Evolutionary conservation across 202 grass and related monocot species (phyloP).

Genomic region (Saccharum hybrid): DNA sequence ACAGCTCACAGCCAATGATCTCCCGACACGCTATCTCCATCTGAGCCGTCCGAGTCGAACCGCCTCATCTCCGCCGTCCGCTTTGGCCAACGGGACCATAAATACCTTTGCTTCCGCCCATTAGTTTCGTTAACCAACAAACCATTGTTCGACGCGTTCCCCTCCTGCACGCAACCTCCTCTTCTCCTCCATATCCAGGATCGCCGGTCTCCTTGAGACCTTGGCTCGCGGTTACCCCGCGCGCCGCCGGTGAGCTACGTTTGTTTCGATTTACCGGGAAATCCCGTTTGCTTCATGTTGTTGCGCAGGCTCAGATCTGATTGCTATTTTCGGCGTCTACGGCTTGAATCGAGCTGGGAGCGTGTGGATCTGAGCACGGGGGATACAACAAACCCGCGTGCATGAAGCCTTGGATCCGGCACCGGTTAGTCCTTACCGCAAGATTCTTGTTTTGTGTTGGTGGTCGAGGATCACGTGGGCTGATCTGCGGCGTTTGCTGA

Average conservation of each 20-base stretch:
- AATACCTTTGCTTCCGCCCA: slow-evolving; percentile 35
- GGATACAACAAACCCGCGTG: not conserved
- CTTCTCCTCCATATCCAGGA: not conserved
- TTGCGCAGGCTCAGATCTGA: slow-evolving; percentile 19
- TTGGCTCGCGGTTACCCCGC: too few relatives aligned
- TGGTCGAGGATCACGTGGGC: fast-evolving
- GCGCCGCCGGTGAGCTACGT: not conserved
- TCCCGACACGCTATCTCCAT: not conserved
- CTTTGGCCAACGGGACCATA: not conserved
- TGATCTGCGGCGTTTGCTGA: not conserved
- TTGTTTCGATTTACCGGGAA: not conserved
- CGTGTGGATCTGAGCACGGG: not conserved
- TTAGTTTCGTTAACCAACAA: not conserved
- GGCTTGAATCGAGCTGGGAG: not conserved
- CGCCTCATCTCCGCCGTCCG: slow-evolving; percentile 25
- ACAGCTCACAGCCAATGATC: not conserved
- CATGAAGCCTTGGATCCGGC: not conserved
- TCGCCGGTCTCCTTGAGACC: not conserved
- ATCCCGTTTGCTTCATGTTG: not conserved
- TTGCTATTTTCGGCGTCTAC: not conserved
- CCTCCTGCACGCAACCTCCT: not conserved
- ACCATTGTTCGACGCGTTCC: not conserved
- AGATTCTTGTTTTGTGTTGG: fast-evolving
- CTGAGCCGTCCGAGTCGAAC: not conserved
- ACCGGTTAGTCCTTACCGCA: not conserved